phyloP scores from a whole-genome alignment of 495 filamentous ascomycete species.

The Lindgomyces ingoldianus region DNA sequence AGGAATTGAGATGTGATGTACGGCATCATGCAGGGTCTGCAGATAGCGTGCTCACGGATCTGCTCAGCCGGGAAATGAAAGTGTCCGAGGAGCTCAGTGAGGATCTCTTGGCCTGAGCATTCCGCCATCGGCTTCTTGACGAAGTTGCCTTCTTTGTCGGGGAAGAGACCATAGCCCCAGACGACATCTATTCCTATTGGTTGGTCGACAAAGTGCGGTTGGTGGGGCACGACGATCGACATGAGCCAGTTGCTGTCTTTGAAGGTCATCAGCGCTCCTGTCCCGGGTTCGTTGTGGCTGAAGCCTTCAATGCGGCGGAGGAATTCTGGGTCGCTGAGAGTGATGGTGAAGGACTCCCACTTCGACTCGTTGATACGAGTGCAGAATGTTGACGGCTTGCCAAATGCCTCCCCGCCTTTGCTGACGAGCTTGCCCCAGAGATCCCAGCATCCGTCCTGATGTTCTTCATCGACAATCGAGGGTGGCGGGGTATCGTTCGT shows the following conservation, averaged over 20 bases:
- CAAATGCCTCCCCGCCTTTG: conserved; percentile 34
- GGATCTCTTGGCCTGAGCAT: conserved; percentile 48
- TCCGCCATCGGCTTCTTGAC: conserved; percentile 47
- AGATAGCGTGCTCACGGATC: conserved; percentile 18
- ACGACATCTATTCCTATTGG: conserved; percentile 10
- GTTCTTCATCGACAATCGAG: neutral
- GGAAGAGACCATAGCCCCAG: conserved; percentile 47
- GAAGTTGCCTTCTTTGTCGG: conserved; percentile 40
- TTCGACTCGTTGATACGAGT: conserved; percentile 42
- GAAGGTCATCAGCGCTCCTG: conserved; percentile 44
- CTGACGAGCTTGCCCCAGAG: conserved; percentile 20
- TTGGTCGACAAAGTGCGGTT: conserved; percentile 40
- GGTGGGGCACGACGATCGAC: conserved; percentile 46
- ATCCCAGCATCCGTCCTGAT: conserved; percentile 22
- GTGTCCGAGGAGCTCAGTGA: conserved; percentile 45
- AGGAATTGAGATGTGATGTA: conserved; percentile 45
- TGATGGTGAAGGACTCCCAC: conserved; percentile 48
- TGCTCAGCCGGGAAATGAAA: conserved; percentile 34
- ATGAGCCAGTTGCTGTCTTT: conserved; percentile 47
- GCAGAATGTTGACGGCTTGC: conserved; percentile 47
- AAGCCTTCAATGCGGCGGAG: conserved; percentile 37
- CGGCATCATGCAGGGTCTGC: conserved; percentile 43
- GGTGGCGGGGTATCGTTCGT: conserved; percentile 12
- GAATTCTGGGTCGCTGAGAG: conserved; percentile 43
- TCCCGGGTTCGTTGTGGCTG: conserved; percentile 43